Evolutionary conservation across 2,329 filamentous ascomycete species (phyloP), one percentile per base, ranked within the genome.

Genomic region (Verticillium klebahnii): DNA sequence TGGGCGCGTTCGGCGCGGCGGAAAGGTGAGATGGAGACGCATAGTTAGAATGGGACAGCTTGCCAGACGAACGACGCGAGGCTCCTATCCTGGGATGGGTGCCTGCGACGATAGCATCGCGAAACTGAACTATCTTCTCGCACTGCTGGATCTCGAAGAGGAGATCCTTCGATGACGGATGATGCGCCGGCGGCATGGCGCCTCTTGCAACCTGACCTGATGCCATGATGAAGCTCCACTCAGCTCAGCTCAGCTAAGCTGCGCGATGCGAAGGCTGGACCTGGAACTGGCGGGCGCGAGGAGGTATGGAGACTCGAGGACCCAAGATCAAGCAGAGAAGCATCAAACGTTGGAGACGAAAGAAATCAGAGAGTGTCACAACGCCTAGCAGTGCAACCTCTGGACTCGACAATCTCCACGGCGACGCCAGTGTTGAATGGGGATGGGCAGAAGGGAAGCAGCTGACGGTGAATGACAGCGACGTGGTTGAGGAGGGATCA

Each of bases 21-120:
- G 32, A 11, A 25, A 25, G 25, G 23, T 17, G 31, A 19, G 54
- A 32, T 12, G 29, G 29, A 61, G 62, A 63, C 60, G 69, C 54
- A 56, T 17, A 25, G 31, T 56, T 56, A 25, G 45, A 52, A 52
- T 23, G 45, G 67, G 65, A 63, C 14, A 32, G 54, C 31, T 56
- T 56, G 54, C 54, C 54, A 32, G 29, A 69, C 64, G 79, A 68
- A 71, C 79, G 77, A 61, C 76, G 68, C 62, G 82, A 80, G 37
- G 82, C 72, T 72, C 86, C 88, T 75, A 89, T 82, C 69, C 78
- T 82, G 58, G 85, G 82, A 71, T 93, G 89, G 69, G 83, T 87
- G 71, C 93, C 93, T 74, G 91, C 86, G 72, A 95, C 81, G 69
- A 98, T 85, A 68, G 88, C 83, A 79, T 97, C 90, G 75, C 88